Evolutionary conservation across 106 monocot species (phyloP).

Genomic region (Phalaenopsis aphrodite): DNA sequence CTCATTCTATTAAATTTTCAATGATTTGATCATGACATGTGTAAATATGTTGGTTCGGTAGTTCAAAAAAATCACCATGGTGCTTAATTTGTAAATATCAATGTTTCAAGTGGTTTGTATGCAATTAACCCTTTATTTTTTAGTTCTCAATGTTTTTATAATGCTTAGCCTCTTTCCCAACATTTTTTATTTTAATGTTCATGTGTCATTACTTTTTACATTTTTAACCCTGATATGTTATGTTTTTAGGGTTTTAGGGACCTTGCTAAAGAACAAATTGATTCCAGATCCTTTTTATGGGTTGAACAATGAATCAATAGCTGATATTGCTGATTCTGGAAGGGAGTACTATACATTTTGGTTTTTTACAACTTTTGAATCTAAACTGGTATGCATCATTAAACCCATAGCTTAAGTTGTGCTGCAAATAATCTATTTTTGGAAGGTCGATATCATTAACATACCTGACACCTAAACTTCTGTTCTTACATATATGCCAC

Average conservation of each 20-base stretch:
- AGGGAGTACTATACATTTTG: conserved; percentile 97
- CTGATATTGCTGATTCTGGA: conserved; percentile 94
- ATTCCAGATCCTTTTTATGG: conserved; percentile 98
- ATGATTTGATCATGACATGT: too few relatives aligned
- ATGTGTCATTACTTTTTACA: background rate
- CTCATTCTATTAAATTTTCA: too few relatives aligned
- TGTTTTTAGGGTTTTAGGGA: conserved; percentile 72
- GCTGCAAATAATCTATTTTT: background rate
- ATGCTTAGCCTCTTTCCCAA: too few relatives aligned
- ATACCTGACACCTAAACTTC: too few relatives aligned
- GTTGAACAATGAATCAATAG: conserved; percentile 68
- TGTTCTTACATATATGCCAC: too few relatives aligned
- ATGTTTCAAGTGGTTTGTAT: too few relatives aligned
- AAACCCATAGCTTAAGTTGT: background rate
- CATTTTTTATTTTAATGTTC: background rate
- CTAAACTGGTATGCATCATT: conserved; percentile 36
- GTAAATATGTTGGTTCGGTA: too few relatives aligned
- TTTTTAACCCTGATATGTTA: background rate
- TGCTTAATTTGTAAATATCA: too few relatives aligned
- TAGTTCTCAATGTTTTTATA: too few relatives aligned
- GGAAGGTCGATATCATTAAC: background rate
- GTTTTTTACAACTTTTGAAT: conserved; percentile 87
- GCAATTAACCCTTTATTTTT: too few relatives aligned
- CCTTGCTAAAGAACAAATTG: conserved; percentile 78
- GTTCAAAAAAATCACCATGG: too few relatives aligned